A percentile compares a stretch with the other conserved stretches of the same genome.
Conservation (phyloP, 2,329 filamentous ascomycete genomes). For the Geosmithia putterillii region DNA sequence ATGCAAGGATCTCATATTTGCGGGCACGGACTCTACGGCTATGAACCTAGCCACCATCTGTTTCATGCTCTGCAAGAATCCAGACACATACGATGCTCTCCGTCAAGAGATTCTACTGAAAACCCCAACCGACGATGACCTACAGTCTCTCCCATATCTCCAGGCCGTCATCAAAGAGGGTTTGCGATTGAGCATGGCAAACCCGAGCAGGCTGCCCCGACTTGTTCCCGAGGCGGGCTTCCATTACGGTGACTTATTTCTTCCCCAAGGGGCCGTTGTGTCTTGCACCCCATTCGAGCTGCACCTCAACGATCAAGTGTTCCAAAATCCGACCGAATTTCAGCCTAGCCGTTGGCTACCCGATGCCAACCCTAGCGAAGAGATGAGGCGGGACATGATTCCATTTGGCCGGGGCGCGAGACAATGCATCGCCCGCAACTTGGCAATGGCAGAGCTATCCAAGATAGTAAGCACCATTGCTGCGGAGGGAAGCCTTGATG, state of each 20-base stretch:
- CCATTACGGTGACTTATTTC: slow-evolving; percentile 18
- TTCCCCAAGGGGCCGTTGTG: slow-evolving; percentile 30
- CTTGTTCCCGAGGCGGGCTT: slow-evolving; percentile 21
- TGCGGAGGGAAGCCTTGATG: not conserved
- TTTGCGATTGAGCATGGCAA: slow-evolving; percentile 36
- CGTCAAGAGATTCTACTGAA: not conserved
- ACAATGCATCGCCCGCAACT: slow-evolving; percentile 35
- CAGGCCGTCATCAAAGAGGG: slow-evolving; percentile 39
- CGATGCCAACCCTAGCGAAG: slow-evolving; percentile 2
- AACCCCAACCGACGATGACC: slow-evolving; percentile 5
- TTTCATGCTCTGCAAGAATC: slow-evolving; percentile 28
- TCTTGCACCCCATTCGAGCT: slow-evolving; percentile 30
- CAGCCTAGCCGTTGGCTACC: slow-evolving; percentile 33
- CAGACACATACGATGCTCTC: slow-evolving; percentile 18
- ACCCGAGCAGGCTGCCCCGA: slow-evolving; percentile 35
- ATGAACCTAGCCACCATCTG: slow-evolving; percentile 36
- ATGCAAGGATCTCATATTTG: slow-evolving; percentile 41
- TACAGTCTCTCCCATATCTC: slow-evolving; percentile 49
- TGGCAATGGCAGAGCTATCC: slow-evolving; percentile 30
- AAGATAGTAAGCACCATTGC: slow-evolving; percentile 11
- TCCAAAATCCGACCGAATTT: slow-evolving; percentile 27
- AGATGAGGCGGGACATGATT: slow-evolving; percentile 23
- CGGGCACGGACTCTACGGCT: slow-evolving; percentile 38
- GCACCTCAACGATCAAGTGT: slow-evolving; percentile 29
- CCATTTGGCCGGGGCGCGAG: slow-evolving; percentile 34